A percentile compares a stretch with the other conserved stretches of the same genome.
Evolutionary conservation across 305 asterid species (phyloP).

Genomic region (Solanum hybrid): DNA sequence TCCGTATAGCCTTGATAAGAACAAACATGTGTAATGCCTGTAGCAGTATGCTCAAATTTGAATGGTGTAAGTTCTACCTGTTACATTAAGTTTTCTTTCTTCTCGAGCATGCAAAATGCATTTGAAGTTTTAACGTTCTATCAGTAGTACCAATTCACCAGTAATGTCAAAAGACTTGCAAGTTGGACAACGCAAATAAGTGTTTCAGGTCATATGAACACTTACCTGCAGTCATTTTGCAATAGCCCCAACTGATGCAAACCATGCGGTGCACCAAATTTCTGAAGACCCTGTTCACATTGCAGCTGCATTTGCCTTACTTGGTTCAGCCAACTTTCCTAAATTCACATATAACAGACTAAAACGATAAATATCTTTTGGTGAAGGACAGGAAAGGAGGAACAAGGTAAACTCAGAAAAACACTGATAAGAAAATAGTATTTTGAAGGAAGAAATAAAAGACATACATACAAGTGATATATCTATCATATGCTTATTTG

Average conservation of each 20-base stretch:
- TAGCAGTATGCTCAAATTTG: neutral
- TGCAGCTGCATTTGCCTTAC: conserved; percentile 76
- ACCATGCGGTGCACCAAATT: conserved; percentile 17
- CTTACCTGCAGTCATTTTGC: conserved; percentile 48
- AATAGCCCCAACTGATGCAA: conserved; percentile 21
- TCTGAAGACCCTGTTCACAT: conserved; percentile 55
- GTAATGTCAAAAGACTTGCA: neutral
- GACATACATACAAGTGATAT: neutral
- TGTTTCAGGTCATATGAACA: neutral
- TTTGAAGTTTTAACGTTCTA: neutral
- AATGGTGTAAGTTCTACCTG: neutral
- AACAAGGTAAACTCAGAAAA: neutral
- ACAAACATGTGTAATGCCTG: neutral
- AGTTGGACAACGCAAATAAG: neutral
- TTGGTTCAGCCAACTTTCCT: conserved; percentile 86
- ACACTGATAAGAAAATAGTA: neutral
- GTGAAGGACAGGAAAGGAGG: neutral
- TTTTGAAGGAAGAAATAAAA: neutral
- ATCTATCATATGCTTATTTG: neutral
- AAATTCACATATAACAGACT: conserved; percentile 10
- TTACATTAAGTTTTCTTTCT: neutral
- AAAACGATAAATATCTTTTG: neutral
- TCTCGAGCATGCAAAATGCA: neutral
- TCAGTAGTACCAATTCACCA: neutral
- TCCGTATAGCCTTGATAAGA: neutral